A percentile compares a stretch with the other conserved stretches of the same genome.
Evolutionary conservation across 805 yeast species (phyloP).

Genomic region (Saturnispora gosingensis): DNA sequence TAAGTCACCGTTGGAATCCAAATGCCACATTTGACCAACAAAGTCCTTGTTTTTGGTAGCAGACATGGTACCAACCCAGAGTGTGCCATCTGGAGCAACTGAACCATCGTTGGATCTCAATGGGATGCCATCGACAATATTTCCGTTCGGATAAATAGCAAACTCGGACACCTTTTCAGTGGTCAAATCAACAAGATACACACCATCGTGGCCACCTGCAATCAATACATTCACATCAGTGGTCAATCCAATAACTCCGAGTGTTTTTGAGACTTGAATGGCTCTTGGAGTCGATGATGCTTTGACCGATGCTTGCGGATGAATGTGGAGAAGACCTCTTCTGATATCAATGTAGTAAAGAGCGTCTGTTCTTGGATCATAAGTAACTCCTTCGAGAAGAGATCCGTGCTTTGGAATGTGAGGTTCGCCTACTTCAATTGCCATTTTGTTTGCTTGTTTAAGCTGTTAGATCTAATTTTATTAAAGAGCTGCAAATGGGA

Average conservation of each 20-base stretch:
- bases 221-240: constrained; percentile 42
- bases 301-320: constrained; percentile 7
- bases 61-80: constrained; percentile 78
- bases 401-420: constrained; percentile 30
- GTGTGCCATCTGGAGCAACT: constrained; percentile 65
- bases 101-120: constrained; percentile 77
- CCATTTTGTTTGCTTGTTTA: neutral
- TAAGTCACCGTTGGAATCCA: constrained; percentile 25
- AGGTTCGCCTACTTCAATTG: constrained; percentile 12
- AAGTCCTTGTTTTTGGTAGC: constrained; percentile 10
- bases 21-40: constrained; percentile 48
- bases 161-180: constrained; percentile 31
- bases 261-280: constrained; percentile 29
- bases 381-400: constrained; percentile 60
- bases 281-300: constrained; percentile 27
- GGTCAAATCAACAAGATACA: constrained; percentile 43
- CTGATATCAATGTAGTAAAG: constrained; percentile 42
- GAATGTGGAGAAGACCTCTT: constrained; percentile 28
- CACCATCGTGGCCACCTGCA: constrained; percentile 58
- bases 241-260: constrained; percentile 72
- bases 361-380: constrained; percentile 45
- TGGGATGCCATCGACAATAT: constrained; percentile 20
- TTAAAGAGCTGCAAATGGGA: neutral
- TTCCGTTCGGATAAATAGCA: constrained; percentile 32
- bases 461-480: neutral